These are phyloP conservation scores for Podosphaera xanthii DNA, from an alignment of 2,329 filamentous ascomycete species.

Conservation along the genomic window DNA sequence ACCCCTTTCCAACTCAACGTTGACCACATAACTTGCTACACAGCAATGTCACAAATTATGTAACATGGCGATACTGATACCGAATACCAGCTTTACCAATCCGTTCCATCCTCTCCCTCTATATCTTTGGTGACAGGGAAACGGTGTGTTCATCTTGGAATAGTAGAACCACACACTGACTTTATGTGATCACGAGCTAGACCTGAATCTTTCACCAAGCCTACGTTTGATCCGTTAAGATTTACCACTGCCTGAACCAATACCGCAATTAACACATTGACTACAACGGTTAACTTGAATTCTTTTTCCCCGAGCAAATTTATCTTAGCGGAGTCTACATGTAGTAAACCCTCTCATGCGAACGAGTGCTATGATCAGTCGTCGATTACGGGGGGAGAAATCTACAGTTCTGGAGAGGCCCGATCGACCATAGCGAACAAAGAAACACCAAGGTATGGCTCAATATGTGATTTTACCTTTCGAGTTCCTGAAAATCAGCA, in stretches of 20 bases:
- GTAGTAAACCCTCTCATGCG: slow-evolving; percentile 11
- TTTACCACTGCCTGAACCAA: slow-evolving; percentile 14
- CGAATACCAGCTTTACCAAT: slow-evolving; percentile 10
- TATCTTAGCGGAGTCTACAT: slow-evolving; percentile 3
- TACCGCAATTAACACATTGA: slow-evolving; percentile 11
- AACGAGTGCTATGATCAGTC: slow-evolving; percentile 17
- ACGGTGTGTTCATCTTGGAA: slow-evolving; percentile 9
- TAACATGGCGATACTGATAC: slow-evolving; percentile 13
- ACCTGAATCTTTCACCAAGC: slow-evolving; percentile 15
- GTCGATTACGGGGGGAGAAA: slow-evolving; percentile 16
- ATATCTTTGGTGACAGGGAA: slow-evolving; percentile 11
- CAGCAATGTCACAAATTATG: slow-evolving; percentile 15
- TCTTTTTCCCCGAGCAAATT: slow-evolving; percentile 9
- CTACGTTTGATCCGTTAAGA: slow-evolving; percentile 16
- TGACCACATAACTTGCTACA: not conserved
- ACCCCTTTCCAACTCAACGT: too few relatives aligned
- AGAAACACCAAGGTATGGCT: slow-evolving; percentile 9
- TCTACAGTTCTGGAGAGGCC: slow-evolving; percentile 13
- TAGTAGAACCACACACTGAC: slow-evolving; percentile 9
- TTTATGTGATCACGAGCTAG: not conserved
- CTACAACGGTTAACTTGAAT: slow-evolving; percentile 11
- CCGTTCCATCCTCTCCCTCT: slow-evolving; percentile 10
- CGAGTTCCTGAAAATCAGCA: not conserved
- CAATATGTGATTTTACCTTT: not conserved
- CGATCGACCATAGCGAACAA: slow-evolving; percentile 7